A percentile compares a stretch with the other conserved stretches of the same genome.
phyloP scores from a whole-genome alignment of 257 asterid genomes.

The Mentha longifolia region DNA sequence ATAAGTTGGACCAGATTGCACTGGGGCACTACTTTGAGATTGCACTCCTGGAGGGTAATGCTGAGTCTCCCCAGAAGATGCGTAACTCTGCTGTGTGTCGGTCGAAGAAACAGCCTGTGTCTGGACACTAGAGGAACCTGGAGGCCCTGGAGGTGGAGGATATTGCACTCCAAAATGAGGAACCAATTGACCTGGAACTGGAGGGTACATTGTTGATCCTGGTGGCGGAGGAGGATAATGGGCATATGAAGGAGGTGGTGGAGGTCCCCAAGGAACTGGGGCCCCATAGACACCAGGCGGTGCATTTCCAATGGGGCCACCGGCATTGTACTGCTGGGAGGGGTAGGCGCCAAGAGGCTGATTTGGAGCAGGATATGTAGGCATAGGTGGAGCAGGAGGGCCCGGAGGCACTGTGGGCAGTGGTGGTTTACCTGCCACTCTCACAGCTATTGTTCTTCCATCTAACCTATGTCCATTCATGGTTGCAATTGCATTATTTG shows the following conservation, averaged over 20 bases:
- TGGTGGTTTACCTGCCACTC: conserved; percentile 95
- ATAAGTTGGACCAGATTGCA: conserved; percentile 60
- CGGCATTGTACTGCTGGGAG: conserved; percentile 76
- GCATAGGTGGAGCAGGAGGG: conserved; percentile 72
- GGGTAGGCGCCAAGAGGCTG: conserved; percentile 72
- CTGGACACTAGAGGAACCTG: conserved; percentile 59
- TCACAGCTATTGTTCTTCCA: conserved; percentile 96
- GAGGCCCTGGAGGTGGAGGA: conserved; percentile 70
- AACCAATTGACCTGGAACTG: conserved; percentile 58
- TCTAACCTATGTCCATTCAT: conserved; percentile 92
- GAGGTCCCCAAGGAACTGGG: conserved; percentile 82
- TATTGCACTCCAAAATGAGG: conserved; percentile 71
- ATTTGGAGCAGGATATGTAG: conserved; percentile 63
- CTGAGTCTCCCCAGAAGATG: conserved; percentile 69
- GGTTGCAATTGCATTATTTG: conserved; percentile 83
- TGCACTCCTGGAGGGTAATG: conserved; percentile 86
- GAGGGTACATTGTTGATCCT: conserved; percentile 69
- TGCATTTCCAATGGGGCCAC: conserved; percentile 66
- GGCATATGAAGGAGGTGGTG: conserved; percentile 65
- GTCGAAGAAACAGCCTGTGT: conserved; percentile 53
- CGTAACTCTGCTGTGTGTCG: conserved; percentile 62
- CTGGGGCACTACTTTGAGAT: conserved; percentile 59
- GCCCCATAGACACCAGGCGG: conserved; percentile 68
- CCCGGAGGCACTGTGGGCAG: conserved; percentile 87
- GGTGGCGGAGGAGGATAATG: conserved; percentile 86